Base-by-base conservation (phyloP, 345 rosid species). In the Ceriops tagal region DNA sequence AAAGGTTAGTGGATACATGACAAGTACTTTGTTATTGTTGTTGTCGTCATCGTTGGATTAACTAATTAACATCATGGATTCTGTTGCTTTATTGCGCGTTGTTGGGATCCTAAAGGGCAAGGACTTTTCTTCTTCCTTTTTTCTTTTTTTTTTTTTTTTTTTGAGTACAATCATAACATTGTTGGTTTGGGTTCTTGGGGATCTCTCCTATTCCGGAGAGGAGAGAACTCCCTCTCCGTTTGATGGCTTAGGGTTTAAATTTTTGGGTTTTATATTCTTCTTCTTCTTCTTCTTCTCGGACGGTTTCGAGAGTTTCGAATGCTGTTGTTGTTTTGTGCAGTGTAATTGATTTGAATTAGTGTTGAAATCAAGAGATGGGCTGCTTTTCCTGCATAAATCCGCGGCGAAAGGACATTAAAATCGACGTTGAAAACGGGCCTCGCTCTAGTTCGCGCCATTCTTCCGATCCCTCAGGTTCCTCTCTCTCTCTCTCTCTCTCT, bases 361-460 rank as follows among this genome's bases (percentile, higher is more conserved):
- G 26, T 56, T 24, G 28, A 56, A 56, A n/a, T 56, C 30, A 56
- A 58, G 66, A 70, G 80, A 95, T 90, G 99, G 81, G 88, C 75
- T 95, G 97, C 79, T 95, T 92, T 73, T 85, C 90, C 75, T 95
- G 99, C 79, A 30, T 88, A n/a, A 80, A 60, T 71, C 78, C 87
- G 3, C 83, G 77, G 32, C 76, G 80, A 18, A 86, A 84, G 15
- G 97, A 81, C 63, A 77, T 22, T 66, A 87, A 87, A 73, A 86
- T 92, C 77, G 96, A 88, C 74, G 72, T 83, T 75, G 96, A 90
- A 53, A 83, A 70, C 60, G 85, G 77, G 58, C 73, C 77, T 74
- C 81, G 91, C 75, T 82, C 92, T 56, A 76, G 58, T 71, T 68
- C 82, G 16, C 84, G 74, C 53, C 49, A 66, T 72, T 77, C 83